Evolutionary conservation across 1,284 basidiomycete genomes (phyloP).

Genomic region (Heterobasidion annosum): DNA sequence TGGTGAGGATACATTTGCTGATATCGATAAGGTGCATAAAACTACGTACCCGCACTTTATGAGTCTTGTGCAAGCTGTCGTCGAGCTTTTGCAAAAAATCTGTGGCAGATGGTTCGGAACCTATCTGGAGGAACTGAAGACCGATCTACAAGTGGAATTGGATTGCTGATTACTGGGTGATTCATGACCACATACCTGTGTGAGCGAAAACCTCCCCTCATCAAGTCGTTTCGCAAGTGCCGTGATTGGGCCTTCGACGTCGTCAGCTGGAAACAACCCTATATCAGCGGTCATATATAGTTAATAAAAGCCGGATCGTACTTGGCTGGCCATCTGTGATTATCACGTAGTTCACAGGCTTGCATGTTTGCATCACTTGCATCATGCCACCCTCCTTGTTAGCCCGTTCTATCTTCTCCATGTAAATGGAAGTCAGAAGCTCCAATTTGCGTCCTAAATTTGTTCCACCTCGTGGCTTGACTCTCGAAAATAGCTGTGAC

Average conservation of each 20-base stretch:
- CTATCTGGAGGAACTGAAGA: not conserved
- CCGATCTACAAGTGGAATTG: not conserved
- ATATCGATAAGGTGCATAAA: not conserved
- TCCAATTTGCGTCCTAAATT: slow-evolving; percentile 15
- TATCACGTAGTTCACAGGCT: slow-evolving; percentile 51
- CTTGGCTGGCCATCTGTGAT: slow-evolving; percentile 56
- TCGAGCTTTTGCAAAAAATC: not conserved
- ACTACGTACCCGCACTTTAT: not conserved
- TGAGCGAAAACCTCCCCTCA: slow-evolving; percentile 35
- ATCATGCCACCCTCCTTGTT: slow-evolving; percentile 23
- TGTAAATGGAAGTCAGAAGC: slow-evolving; percentile 29
- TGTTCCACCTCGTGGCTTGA: not conserved
- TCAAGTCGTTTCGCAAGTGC: slow-evolving; percentile 40
- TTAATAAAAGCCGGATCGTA: slow-evolving; percentile 19
- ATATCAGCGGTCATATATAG: not conserved
- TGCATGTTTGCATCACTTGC: slow-evolving; percentile 13
- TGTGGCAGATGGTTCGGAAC: not conserved
- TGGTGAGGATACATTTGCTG: not conserved
- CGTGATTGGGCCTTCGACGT: slow-evolving; percentile 35
- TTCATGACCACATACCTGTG: slow-evolving; percentile 29
- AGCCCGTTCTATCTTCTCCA: slow-evolving; percentile 28
- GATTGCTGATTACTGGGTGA: too few species aligned
- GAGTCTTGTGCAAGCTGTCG: not conserved
- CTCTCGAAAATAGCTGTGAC: not conserved
- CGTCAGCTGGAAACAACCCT: slow-evolving; percentile 29